Base-by-base conservation (phyloP, 805 yeast genomes). In the Starmerella scarabaei region DNA sequence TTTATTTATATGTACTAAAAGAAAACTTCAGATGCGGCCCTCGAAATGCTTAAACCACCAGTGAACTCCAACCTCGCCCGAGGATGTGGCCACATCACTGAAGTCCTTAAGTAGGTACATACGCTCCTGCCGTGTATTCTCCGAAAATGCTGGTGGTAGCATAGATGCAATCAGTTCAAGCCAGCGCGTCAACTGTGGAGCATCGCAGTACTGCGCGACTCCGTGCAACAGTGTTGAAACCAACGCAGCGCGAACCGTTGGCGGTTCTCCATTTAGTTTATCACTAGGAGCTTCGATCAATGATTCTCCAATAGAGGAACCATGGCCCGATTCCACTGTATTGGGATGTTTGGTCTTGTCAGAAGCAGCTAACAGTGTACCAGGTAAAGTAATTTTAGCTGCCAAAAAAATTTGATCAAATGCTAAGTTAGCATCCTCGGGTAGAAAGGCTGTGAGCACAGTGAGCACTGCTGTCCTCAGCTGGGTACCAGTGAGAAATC, bases 381-480 rank as follows among this genome's bases (percentile, higher is more conserved):
- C 57, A 30, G 76, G 67, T 17, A 48, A 36, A 4, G 48, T 43
- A 3, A 42, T 15, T 35, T 55, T 54, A 21, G 53, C 52, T 30
- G 61, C 56, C 34, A 57, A 51, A 52, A 62, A 68, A 4, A 77
- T 49, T 21, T 58, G 59, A 19, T 64, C 62, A 12, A 74, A 50
- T 26, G 75, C 61, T 9, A 32, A 26, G 3, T 38, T 62, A 60
- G 40, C 59, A 44, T 33, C 53, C 6, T 64, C 65, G 0, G 68
- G 65, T 6, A 63, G 57, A 2, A 62, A 55, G 0, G 65, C 54
- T 14, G 67, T 64, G 0, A 80, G 72, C 21, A 77, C 57, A 1
- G 75, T 67, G 48, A 68, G 75, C 16, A 74, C 59, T 0, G 81
- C 83, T 17, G 75, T 63, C 19, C 64, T 63, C 17, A 76, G 59